Percentiles rank a stretch among this genome's conserved stretches.
Evolutionary conservation across 2,329 filamentous ascomycete genomes (phyloP).

Genomic region (Pleoardoris graminearum): DNA sequence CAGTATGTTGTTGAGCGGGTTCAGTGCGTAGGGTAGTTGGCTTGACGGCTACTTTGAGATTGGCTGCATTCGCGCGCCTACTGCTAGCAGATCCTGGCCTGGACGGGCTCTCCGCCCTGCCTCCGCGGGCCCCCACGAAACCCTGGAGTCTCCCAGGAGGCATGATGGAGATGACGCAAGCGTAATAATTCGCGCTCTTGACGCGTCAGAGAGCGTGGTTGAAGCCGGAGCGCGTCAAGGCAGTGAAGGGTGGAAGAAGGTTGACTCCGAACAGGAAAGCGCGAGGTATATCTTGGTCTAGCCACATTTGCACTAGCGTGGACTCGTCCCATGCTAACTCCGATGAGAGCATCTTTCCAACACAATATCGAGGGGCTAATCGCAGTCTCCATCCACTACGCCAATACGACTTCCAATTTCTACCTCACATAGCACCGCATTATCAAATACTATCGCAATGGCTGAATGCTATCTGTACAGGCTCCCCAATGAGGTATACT

Average conservation of each 20-base stretch:
- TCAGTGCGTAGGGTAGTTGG: constrained; percentile 16
- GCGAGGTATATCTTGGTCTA: constrained; percentile 27
- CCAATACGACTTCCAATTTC: no score
- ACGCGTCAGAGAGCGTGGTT: constrained; percentile 1
- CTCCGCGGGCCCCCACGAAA: constrained; percentile 21
- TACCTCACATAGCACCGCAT: background rate
- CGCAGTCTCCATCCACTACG: no score
- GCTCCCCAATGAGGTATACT: constrained; percentile 44
- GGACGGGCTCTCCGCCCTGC: constrained; percentile 22
- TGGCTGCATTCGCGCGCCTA: constrained; percentile 24
- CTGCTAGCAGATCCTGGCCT: constrained; percentile 15
- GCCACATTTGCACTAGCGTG: constrained; percentile 16
- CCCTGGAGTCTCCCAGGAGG: constrained; percentile 17
- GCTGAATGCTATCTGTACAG: constrained; percentile 36
- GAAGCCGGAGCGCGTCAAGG: constrained; percentile 11
- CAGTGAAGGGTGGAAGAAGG: constrained; percentile 17
- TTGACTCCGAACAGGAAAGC: constrained; percentile 31
- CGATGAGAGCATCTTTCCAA: constrained; percentile 40
- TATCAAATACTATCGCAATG: constrained; percentile 23
- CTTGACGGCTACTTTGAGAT: constrained; percentile 24
- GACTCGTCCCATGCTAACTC: constrained; percentile 8
- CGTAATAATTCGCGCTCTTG: background rate
- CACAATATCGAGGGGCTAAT: constrained; percentile 13
- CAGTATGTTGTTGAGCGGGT: constrained; percentile 8
- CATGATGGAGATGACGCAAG: background rate